These are phyloP conservation scores for Gautieria morchelliformis DNA, from an alignment of 768 basidiomycete species.

Conservation along the genomic window DNA sequence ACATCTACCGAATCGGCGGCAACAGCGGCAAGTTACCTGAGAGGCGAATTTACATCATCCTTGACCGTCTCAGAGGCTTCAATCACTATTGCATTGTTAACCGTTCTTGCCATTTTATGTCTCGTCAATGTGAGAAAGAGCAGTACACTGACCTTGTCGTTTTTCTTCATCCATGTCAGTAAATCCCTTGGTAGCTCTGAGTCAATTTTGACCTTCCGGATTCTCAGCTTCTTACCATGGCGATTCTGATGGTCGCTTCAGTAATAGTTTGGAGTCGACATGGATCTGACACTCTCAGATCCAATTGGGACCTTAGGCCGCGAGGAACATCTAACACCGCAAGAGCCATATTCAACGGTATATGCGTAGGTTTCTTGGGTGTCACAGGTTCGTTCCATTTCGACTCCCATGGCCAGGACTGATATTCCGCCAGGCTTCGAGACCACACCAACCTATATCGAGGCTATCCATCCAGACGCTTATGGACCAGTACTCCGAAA, in stretches of 20 bases:
- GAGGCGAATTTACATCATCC: slow-evolving; percentile 45
- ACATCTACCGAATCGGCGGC: slow-evolving; percentile 67
- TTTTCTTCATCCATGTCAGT: slow-evolving; percentile 53
- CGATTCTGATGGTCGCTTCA: slow-evolving; percentile 40
- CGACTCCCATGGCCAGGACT: background rate
- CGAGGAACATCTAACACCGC: slow-evolving; percentile 20
- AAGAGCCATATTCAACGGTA: slow-evolving; percentile 47
- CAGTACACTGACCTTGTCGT: slow-evolving; percentile 45
- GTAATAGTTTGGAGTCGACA: slow-evolving; percentile 39
- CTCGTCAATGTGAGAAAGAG: slow-evolving; percentile 55
- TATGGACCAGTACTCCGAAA: slow-evolving; percentile 58
- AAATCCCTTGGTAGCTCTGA: slow-evolving; percentile 3
- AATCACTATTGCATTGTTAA: slow-evolving; percentile 39
- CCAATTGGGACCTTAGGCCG: slow-evolving; percentile 42
- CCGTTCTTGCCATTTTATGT: slow-evolving; percentile 44
- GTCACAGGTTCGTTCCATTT: slow-evolving; percentile 38
- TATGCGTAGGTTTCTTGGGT: slow-evolving; percentile 64
- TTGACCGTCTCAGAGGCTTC: slow-evolving; percentile 42
- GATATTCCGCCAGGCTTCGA: slow-evolving; percentile 28
- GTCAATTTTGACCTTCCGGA: background rate
- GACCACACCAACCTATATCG: slow-evolving; percentile 49
- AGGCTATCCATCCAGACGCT: slow-evolving; percentile 44
- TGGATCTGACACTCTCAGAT: slow-evolving; percentile 38
- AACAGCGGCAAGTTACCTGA: slow-evolving; percentile 58
- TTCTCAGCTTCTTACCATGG: slow-evolving; percentile 15